Conservation (phyloP, 2,329 filamentous ascomycete species). For the Lasiodiplodia sp. region DNA sequence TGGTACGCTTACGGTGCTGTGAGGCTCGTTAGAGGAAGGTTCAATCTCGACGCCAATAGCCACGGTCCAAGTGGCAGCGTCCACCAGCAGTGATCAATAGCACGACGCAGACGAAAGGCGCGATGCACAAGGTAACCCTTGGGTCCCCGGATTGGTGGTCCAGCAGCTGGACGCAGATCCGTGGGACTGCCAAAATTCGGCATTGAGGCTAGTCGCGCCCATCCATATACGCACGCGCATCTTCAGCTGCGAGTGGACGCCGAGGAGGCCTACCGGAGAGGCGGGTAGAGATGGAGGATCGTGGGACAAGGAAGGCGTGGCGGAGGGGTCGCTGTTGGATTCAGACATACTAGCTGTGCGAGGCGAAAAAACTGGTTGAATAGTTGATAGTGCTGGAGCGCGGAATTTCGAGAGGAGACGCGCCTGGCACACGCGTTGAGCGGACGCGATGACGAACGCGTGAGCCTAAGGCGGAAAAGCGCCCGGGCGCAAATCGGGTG, state of each 20-base stretch:
- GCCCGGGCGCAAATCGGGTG: neutral
- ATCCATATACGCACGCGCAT: slow-evolving; percentile 1
- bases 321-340: slow-evolving; percentile 8
- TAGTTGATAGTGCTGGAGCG: neutral
- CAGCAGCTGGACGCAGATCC: slow-evolving; percentile 5
- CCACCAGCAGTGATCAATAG: slow-evolving; percentile 2
- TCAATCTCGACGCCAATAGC: slow-evolving; percentile 46
- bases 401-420: neutral
- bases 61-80: slow-evolving; percentile 1
- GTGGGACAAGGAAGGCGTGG: slow-evolving; percentile 32
- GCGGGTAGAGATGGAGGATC: slow-evolving; percentile 34
- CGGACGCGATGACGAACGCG: slow-evolving; percentile 1
- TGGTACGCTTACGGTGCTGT: slow-evolving; percentile 81
- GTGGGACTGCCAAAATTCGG: neutral
- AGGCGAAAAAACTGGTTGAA: neutral
- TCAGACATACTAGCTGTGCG: slow-evolving; percentile 21
- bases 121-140: slow-evolving; percentile 1
- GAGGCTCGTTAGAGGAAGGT: slow-evolving; percentile 67
- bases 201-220: slow-evolving; percentile 5
- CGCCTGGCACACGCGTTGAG: neutral
- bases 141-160: neutral
- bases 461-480: neutral
- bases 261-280: slow-evolving; percentile 26
- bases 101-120: neutral
- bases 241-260: slow-evolving; percentile 14